phyloP scores from a whole-genome alignment of 139 green algal genomes.

The Ulvella scutata region DNA sequence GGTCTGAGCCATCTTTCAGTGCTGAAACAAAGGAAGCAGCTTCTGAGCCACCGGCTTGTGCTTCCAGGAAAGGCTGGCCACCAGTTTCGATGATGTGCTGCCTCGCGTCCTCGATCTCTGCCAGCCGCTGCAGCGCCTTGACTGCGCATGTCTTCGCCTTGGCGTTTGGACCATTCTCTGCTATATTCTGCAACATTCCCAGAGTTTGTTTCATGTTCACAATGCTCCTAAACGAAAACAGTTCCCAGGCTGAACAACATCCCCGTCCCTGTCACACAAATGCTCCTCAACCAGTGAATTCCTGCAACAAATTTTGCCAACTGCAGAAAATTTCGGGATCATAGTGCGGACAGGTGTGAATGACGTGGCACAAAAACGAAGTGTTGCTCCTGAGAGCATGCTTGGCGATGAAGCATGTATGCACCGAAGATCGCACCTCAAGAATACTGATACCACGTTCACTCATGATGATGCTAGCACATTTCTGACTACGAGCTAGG shows the following conservation, averaged over 20 bases:
- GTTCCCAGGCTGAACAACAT: too few relatives aligned
- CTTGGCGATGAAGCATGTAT: too few relatives aligned
- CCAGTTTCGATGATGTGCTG: constrained; percentile 4
- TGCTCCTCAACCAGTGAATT: too few relatives aligned
- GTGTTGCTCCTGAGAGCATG: too few relatives aligned
- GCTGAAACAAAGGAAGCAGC: background rate
- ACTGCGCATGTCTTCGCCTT: background rate
- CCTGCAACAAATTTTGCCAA: too few relatives aligned
- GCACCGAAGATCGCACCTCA: background rate
- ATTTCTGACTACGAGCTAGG: constrained; percentile 13
- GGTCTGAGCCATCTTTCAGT: background rate
- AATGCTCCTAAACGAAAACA: too few relatives aligned
- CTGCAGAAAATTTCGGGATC: too few relatives aligned
- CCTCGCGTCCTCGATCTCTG: constrained; percentile 9
- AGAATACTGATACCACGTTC: constrained; percentile 11
- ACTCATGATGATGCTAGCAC: constrained; percentile 11
- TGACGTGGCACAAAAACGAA: too few relatives aligned
- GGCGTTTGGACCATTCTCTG: background rate
- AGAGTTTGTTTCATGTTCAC: too few relatives aligned
- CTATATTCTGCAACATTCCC: background rate
- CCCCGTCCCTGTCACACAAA: too few relatives aligned
- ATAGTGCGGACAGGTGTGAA: too few relatives aligned
- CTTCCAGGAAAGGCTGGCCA: constrained; percentile 5
- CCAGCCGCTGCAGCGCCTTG: constrained; percentile 18
- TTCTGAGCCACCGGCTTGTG: background rate